These are phyloP conservation scores for Suillus placidus DNA, from an alignment of 768 basidiomycete species.

Conservation along the genomic window DNA sequence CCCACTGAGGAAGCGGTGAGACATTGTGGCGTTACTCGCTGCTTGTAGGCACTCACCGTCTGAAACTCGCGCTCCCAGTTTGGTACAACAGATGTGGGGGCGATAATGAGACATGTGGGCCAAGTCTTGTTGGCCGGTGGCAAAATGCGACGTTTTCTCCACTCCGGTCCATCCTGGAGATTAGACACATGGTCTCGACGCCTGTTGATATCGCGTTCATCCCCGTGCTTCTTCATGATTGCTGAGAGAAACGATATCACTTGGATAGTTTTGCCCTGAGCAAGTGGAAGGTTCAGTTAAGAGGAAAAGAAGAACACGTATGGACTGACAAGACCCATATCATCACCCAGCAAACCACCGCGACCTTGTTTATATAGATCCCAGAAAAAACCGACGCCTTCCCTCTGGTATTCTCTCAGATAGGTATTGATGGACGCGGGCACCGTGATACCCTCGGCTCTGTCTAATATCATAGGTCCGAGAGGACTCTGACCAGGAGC, in stretches of 20 bases:
- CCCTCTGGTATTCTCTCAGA: slow-evolving; percentile 88
- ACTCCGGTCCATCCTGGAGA: slow-evolving; percentile 61
- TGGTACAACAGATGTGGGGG: slow-evolving; percentile 78
- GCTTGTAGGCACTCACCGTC: slow-evolving; percentile 49
- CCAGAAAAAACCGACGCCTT: slow-evolving; percentile 84
- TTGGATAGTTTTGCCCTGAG: slow-evolving; percentile 90
- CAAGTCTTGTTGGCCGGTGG: slow-evolving; percentile 74
- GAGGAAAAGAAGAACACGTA: slow-evolving; percentile 7
- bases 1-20: slow-evolving; percentile 63
- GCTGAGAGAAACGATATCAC: slow-evolving; percentile 88
- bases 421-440: slow-evolving; percentile 79
- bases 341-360: slow-evolving; percentile 91
- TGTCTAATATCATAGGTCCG: slow-evolving; percentile 56
- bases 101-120: slow-evolving; percentile 87
- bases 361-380: slow-evolving; percentile 62
- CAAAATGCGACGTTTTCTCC: slow-evolving; percentile 53
- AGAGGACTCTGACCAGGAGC: slow-evolving; percentile 42
- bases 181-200: slow-evolving; percentile 66
- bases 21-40: not conserved
- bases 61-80: slow-evolving; percentile 93
- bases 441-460: slow-evolving; percentile 48
- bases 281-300: slow-evolving; percentile 10
- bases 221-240: slow-evolving; percentile 84
- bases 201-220: slow-evolving; percentile 62
- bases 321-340: slow-evolving; percentile 79